A percentile compares a stretch with the other conserved stretches of the same genome.
These are phyloP conservation scores for Candida silvatica DNA, from an alignment of 805 yeast genomes.

Conservation along the genomic window DNA sequence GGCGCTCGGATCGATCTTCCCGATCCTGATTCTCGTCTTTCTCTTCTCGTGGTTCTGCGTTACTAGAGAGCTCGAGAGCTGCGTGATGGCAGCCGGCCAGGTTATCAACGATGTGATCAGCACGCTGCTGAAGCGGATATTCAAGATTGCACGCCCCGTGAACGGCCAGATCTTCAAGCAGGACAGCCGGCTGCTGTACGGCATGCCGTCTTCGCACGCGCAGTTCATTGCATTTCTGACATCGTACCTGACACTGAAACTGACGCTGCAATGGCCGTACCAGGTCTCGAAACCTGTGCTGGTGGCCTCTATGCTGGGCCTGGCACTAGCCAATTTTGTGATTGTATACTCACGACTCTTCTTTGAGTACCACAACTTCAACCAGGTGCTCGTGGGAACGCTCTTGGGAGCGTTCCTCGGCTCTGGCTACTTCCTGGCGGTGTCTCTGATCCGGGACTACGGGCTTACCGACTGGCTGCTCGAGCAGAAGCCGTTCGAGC, in stretches of 20 bases:
- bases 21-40: constrained; percentile 69
- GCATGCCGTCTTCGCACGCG: constrained; percentile 97
- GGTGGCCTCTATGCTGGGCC: constrained; percentile 19
- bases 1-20: constrained; percentile 73
- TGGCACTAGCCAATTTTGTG: constrained; percentile 17
- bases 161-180: constrained; percentile 28
- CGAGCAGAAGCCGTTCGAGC: constrained; percentile 42
- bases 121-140: constrained; percentile 50
- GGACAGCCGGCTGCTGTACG: constrained; percentile 44
- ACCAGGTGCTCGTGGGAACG: constrained; percentile 71
- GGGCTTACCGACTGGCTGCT: constrained; percentile 66
- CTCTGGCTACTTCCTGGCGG: constrained; percentile 41
- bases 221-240: constrained; percentile 89
- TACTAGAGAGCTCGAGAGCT: constrained; percentile 80
- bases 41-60: constrained; percentile 78
- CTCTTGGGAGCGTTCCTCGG: constrained; percentile 57
- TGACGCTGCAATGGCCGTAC: constrained; percentile 33
- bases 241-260: constrained; percentile 41
- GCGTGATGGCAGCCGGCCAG: constrained; percentile 80
- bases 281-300: constrained; percentile 23
- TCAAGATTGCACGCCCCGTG: constrained; percentile 69
- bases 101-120: constrained; percentile 68
- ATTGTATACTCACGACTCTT: constrained; percentile 70
- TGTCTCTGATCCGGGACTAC: constrained; percentile 48
- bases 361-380: constrained; percentile 63